Conservation (phyloP, 2,329 filamentous ascomycete genomes). For the Phialemoniopsis sp. region DNA sequence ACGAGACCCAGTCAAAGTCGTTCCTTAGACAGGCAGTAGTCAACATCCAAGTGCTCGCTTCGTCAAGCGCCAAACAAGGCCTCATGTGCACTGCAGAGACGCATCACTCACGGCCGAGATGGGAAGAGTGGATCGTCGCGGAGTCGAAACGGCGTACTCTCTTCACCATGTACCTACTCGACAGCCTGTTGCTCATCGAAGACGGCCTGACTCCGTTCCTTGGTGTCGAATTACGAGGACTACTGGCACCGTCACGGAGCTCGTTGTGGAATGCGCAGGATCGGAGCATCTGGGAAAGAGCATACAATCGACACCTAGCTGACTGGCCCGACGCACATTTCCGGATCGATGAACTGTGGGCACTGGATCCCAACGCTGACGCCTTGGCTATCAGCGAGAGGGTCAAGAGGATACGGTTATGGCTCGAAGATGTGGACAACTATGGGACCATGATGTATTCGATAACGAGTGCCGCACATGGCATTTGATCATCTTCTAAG, state of each 20-base stretch:
- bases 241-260: constrained; percentile 36
- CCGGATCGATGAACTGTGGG: too few relatives aligned
- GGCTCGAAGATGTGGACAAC: too few relatives aligned
- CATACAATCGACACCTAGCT: constrained; percentile 35
- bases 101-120: constrained; percentile 17
- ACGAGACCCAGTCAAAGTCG: too few relatives aligned
- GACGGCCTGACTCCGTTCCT: constrained; percentile 41
- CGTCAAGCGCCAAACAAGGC: constrained; percentile 17
- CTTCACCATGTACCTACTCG: constrained; percentile 49
- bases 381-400: too few relatives aligned
- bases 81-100: constrained; percentile 39
- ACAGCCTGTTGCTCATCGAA: constrained; percentile 39
- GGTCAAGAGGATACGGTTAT: too few relatives aligned
- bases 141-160: constrained; percentile 48
- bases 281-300: constrained; percentile 32
- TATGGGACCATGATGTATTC: too few relatives aligned
- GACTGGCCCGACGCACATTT: constrained; percentile 30
- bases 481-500: too few relatives aligned
- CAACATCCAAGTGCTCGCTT: too few relatives aligned
- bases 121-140: constrained; percentile 50
- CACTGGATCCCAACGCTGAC: too few relatives aligned
- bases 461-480: too few relatives aligned
- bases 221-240: constrained; percentile 38
- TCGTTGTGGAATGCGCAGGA: constrained; percentile 35
- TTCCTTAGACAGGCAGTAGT: too few relatives aligned